These are phyloP conservation scores for Tylopilus sp. DNA, from an alignment of 768 basidiomycete genomes.

Conservation along the genomic window DNA sequence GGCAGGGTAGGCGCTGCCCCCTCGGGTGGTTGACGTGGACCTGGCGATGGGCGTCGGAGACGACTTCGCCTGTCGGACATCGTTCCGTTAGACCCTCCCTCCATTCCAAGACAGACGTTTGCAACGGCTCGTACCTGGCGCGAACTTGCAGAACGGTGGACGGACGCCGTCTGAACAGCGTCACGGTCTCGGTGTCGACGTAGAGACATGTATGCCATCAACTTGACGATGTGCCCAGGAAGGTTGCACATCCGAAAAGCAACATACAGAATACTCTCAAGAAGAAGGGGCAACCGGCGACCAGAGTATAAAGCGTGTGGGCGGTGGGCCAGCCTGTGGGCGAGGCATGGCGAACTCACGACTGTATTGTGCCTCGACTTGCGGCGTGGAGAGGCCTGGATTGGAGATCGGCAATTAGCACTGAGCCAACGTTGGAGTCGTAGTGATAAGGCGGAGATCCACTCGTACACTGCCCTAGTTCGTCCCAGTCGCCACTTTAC, in stretches of 20 bases:
- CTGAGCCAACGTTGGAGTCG: neutral
- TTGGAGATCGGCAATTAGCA: too few relatives aligned
- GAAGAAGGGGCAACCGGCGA: neutral
- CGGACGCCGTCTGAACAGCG: neutral
- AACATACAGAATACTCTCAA: conserved; percentile 5
- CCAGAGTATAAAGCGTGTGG: conserved; percentile 8
- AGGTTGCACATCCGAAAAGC: conserved; percentile 15
- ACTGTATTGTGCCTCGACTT: neutral
- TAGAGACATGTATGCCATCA: conserved; percentile 7
- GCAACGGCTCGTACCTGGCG: conserved; percentile 12
- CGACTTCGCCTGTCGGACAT: conserved; percentile 3
- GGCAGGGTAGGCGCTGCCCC: neutral
- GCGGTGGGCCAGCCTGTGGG: conserved; percentile 5
- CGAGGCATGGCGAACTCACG: conserved; percentile 1
- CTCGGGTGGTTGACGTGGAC: neutral
- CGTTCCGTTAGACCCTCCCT: neutral
- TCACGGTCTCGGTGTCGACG: neutral
- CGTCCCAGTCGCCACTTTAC: neutral
- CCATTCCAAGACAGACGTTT: neutral
- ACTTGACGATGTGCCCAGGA: conserved; percentile 6
- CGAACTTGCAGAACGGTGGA: neutral
- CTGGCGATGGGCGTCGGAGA: neutral
- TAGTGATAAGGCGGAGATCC: neutral
- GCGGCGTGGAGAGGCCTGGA: too few relatives aligned
- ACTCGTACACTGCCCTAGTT: too few relatives aligned